phyloP scores from a whole-genome alignment of 2,329 filamentous ascomycete species.

The Aphanocladium album region DNA sequence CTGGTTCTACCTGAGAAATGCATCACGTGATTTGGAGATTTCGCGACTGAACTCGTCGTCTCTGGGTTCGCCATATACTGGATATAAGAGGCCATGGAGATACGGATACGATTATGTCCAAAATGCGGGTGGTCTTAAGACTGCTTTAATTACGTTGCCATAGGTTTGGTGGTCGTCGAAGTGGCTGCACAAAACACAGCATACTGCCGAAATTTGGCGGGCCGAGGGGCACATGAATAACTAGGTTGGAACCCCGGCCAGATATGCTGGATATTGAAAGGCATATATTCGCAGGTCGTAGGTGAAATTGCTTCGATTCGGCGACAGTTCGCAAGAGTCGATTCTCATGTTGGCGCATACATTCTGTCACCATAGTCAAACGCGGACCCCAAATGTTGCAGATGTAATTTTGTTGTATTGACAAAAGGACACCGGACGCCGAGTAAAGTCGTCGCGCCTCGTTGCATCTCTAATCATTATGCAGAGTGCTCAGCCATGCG shows the following conservation, averaged over 20 bases:
- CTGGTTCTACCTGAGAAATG: neutral
- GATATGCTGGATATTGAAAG: no score
- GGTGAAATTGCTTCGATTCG: no score
- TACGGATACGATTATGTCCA: no score
- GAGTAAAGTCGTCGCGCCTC: constrained; percentile 33
- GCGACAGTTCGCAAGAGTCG: neutral
- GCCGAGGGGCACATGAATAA: no score
- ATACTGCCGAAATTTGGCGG: no score
- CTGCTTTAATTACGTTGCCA: no score
- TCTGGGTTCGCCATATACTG: neutral
- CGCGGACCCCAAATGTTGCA: constrained; percentile 14
- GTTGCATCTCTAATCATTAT: constrained; percentile 27
- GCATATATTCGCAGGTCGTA: no score
- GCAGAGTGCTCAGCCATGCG: constrained; percentile 30
- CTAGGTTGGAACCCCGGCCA: no score
- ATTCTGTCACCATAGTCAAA: neutral
- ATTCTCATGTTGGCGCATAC: neutral
- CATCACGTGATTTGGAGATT: neutral
- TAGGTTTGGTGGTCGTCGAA: no score
- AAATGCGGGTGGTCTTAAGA: no score
- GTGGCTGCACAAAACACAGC: no score
- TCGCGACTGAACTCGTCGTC: neutral
- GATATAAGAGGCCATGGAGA: no score
- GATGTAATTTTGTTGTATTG: constrained; percentile 35
- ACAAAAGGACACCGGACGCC: constrained; percentile 39